Evolutionary conservation across 306 rosid genomes (phyloP), one percentile per base, ranked within the genome.

Genomic region (Comarum palustre): DNA sequence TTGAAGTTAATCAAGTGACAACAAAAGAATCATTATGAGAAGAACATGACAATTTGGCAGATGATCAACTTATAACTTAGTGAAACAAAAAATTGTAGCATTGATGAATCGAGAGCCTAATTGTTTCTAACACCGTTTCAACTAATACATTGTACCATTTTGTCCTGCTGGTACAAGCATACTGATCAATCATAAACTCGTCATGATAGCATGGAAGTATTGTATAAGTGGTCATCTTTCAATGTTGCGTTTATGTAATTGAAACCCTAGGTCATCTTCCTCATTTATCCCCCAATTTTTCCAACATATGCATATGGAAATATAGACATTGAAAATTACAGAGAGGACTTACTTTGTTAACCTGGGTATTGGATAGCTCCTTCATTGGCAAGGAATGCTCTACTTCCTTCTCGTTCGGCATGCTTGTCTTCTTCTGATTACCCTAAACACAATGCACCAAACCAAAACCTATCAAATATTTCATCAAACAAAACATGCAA

Each of bases 301-400:
- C 4, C 8, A 45, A 31, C 68, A 45, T 24, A 45, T 24, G 17
- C 22, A 13, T 9, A 61, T 0, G n/a, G 1, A 73, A 45, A 45
- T 29, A 8, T 2, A 17, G 25, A 10, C 38, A 32, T 5, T 5
- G 13, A 17, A 10, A 51, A 36, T 48, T 14, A 61, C 25, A 14
- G 9, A 50, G 4, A 16, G 43, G 27, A 19, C 87, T 76, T 82
- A 90, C 98, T 54, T 82, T 88, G 60, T 78, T 85, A 17, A 73
- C 60, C 72, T 57, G 74, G 54, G 75, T 69, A 77, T 73, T 76
- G 14, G 78, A 55, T 72, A 74, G 78, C 69, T 77, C 84, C 70
- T 54, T 82, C 77, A 48, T 77, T 32, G 55, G 77, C 71, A 48
- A 82, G 61, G 78, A 72, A 75, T 64, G 34, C 80, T 72, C 84